Evolutionary conservation across 1,139 yeast genomes (phyloP), one percentile per base, ranked within the genome.

Genomic region (Lodderomyces margitis): DNA sequence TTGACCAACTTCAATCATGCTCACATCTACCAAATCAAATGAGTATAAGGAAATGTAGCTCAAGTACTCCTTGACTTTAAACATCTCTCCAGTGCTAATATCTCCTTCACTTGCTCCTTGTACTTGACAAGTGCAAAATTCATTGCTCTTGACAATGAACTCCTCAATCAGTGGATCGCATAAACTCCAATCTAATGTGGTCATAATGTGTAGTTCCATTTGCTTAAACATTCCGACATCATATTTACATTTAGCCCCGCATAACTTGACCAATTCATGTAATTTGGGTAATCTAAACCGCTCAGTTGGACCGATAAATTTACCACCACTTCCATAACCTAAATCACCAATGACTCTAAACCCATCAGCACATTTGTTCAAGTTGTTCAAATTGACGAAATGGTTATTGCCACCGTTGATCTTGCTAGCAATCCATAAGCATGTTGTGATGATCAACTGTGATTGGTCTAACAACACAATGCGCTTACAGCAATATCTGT

Each of bases 341-440:
- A 70, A 61, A 49, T 71, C 76, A 47, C 54, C 58, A 38, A 71
- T 68, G 37, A 73, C 66, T 46, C 58, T 61, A 27, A 69, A 58
- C 33, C 58, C 55, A 10, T 33, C 27, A 15, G 17, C 12, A 24
- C 41, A 43, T 39, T 54, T 54, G 34, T 61, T 65, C 31, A 61
- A 47, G 45, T 68, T 66, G 39, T 48, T 55, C 47, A 70, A 68
- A 58, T 80, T 80, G 44, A 80, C 75, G 51, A 80, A 79, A 61
- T 81, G 88, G 53, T 80, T 80, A 56, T 83, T 81, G 25, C 88
- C 88, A 36, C 88, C 88, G 59, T 74, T 77, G 3, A 80, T 65
- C 57, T 81, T 81, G 24, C 82, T 75, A 5, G 83, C 77, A 16
- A 81, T 64, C 87, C 87, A 81, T 31, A 81, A 64, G 56, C 87